Conservation (phyloP, 148 eudicot genomes). For the Beta vulgaris region DNA sequence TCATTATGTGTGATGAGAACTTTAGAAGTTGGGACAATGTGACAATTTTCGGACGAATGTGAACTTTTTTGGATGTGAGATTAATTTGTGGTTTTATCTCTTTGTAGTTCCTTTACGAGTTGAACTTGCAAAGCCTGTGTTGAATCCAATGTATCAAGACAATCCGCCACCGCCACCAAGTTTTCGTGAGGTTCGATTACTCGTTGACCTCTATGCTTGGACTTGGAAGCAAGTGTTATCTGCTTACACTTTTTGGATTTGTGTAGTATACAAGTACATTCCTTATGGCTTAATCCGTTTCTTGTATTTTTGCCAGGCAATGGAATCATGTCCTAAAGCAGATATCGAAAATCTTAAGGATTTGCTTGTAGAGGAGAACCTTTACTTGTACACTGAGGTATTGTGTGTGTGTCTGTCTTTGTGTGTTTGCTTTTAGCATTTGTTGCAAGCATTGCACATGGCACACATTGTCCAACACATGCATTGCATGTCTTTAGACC, state of each 20-base stretch:
- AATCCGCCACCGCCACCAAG: slow-evolving; percentile 47
- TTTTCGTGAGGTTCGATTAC: slow-evolving; percentile 54
- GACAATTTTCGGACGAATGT: not conserved
- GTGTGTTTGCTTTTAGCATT: not conserved
- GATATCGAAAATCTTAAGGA: slow-evolving; percentile 65
- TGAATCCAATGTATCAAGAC: slow-evolving; percentile 67
- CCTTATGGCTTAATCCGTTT: slow-evolving; percentile 12
- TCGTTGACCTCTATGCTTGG: not conserved
- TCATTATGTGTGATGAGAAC: not conserved
- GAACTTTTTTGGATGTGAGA: slow-evolving; percentile 2
- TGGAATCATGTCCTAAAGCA: slow-evolving; percentile 87
- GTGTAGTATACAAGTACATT: not conserved
- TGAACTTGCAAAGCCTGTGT: slow-evolving; percentile 58
- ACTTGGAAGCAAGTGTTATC: not conserved
- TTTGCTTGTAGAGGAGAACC: slow-evolving; percentile 72
- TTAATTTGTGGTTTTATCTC: not conserved
- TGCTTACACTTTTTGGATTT: not conserved
- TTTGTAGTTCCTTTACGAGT: slow-evolving; percentile 60
- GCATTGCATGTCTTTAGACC: not conserved
- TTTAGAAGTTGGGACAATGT: not conserved
- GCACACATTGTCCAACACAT: not conserved
- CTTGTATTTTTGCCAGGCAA: slow-evolving; percentile 45
- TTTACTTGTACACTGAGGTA: slow-evolving; percentile 89
- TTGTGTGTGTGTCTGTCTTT: not conserved
- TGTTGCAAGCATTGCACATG: too few species aligned